Evolutionary conservation across 2,329 filamentous ascomycete genomes (phyloP).

Genomic region (Epichloe aotearoae): DNA sequence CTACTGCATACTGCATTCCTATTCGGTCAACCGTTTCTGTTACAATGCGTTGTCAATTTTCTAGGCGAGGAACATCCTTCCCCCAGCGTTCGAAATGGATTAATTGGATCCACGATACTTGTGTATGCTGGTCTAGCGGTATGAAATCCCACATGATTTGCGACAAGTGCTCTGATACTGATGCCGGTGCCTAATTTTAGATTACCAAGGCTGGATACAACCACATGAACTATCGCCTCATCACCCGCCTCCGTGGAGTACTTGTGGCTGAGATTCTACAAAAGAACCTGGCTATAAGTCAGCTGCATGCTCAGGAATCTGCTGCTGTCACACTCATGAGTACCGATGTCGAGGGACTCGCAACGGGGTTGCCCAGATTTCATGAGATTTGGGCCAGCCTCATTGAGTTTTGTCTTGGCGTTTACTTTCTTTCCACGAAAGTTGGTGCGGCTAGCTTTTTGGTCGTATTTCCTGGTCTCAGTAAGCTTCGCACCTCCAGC

Average conservation of each 20-base stretch:
- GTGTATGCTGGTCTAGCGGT: slow-evolving; percentile 29
- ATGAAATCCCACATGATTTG: slow-evolving; percentile 8
- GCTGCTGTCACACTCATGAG: slow-evolving; percentile 30
- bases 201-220: slow-evolving; percentile 13
- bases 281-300: slow-evolving; percentile 24
- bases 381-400: slow-evolving; percentile 22
- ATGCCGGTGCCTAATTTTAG: background rate
- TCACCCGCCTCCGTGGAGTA: slow-evolving; percentile 18
- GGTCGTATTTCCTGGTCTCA: slow-evolving; percentile 56
- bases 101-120: slow-evolving; percentile 25
- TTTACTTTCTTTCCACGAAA: slow-evolving; percentile 5
- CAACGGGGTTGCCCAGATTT: slow-evolving; percentile 11
- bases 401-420: slow-evolving; percentile 10
- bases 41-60: slow-evolving; percentile 17
- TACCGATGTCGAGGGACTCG: slow-evolving; percentile 27
- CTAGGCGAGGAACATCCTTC: slow-evolving; percentile 10
- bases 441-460: slow-evolving; percentile 6
- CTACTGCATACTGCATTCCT: slow-evolving; percentile 18
- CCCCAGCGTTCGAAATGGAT: slow-evolving; percentile 14
- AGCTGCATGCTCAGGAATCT: slow-evolving; percentile 16
- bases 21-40: slow-evolving; percentile 28
- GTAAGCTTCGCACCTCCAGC: background rate
- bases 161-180: background rate
- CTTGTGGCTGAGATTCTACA: slow-evolving; percentile 33
- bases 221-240: slow-evolving; percentile 18